Base-by-base conservation (phyloP, 2,329 filamentous ascomycete species). In the Cladosporium sphaerospermum region DNA sequence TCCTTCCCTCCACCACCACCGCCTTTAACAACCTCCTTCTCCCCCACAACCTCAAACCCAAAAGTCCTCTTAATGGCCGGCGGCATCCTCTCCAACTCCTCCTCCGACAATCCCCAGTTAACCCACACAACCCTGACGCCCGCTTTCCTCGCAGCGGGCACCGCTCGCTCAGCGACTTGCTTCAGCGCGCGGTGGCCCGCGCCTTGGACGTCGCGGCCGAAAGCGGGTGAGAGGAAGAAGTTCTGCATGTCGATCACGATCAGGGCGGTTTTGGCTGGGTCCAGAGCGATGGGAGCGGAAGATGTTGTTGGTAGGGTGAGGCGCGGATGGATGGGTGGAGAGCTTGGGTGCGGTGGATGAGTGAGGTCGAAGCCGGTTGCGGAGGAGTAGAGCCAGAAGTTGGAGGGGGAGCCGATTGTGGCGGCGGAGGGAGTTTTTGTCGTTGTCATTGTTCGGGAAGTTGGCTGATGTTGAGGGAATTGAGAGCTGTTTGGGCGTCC, bases 61-160 rank as follows among this genome's bases (percentile, higher is more conserved):
- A 83, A 83, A 11, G 75, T 71, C 10, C 75, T 66, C 49, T 73
- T 62, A 4, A 77, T 69, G 11, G 70, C 69, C 7, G 79, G 75
- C 6, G 79, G 79, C 69, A 83, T 75, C 3, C 56, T 62, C 3
- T 61, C 60, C 11, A 82, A 61, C 58, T 82, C 79, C 14, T 67
- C 58, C n/a, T 79, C 73, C 0, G 71, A 78, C 36, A 83, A 67
- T 2, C 79, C 79, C 80, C 79, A 83, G 59, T 79, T 81, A 41
- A 80, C 68, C 76, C 77, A 80, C 16, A 80, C 64, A 16, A 80
- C 48, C 62, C 75, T 68, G 14, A 82, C 73, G 1, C 75, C 78
- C n/a, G 71, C 69, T 52, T 73, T 68, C 42, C 79, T 68, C 36
- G 78, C 80, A 34, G 71, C 73, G 7, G 74, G 74, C 18, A 77